Conservation (phyloP, 1,284 basidiomycete species). For the Mycosarcoma mackinlayi region DNA sequence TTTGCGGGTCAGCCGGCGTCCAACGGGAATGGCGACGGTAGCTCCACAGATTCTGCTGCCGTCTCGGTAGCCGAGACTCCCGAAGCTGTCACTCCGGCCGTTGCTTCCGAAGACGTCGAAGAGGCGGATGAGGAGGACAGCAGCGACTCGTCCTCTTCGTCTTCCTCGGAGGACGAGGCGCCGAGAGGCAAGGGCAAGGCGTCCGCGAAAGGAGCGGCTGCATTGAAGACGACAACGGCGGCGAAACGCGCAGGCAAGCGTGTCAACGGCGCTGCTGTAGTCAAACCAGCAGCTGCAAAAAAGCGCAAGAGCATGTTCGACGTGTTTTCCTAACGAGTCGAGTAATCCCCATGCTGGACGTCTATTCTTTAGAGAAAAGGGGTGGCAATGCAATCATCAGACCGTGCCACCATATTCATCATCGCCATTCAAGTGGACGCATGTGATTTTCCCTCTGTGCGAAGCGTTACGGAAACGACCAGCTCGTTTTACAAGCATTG, state of each 20-base stretch:
- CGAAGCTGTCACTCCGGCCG: background rate
- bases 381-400: no score
- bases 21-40: conserved; percentile 2
- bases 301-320: conserved; percentile 36
- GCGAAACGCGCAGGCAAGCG: conserved; percentile 9
- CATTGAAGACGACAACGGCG: conserved; percentile 3
- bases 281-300: conserved; percentile 14
- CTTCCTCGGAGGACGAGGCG: conserved; percentile 19
- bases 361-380: background rate
- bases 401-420: no score
- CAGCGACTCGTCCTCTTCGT: conserved; percentile 14
- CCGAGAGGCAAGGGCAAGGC: conserved; percentile 1
- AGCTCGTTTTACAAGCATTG: no score
- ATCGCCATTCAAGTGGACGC: no score
- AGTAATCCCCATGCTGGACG: background rate
- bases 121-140: conserved; percentile 8
- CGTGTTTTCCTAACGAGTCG: conserved; percentile 15
- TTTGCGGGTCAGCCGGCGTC: conserved; percentile 15
- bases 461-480: background rate
- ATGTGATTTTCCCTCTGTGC: no score
- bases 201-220: conserved; percentile 1
- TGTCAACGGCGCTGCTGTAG: background rate
- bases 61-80: background rate
- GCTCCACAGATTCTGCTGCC: background rate
- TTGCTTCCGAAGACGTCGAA: conserved; percentile 3